These are phyloP conservation scores for Allomyces arbusculus DNA, from an alignment of 192 early-diverging fungal species.

Conservation along the genomic window DNA sequence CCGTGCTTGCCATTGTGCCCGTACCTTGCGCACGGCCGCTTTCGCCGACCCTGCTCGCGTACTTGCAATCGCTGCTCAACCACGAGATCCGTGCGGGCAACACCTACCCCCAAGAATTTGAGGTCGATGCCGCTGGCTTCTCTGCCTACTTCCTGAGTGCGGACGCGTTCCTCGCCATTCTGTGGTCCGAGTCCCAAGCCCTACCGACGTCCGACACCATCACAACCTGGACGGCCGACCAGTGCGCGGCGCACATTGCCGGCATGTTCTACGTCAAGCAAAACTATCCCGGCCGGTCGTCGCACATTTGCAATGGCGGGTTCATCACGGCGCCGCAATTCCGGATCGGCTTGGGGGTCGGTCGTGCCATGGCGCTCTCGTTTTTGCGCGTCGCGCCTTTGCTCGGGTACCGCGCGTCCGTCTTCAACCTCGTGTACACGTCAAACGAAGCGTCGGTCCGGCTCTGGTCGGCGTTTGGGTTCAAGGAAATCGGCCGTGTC, in stretches of 20 bases:
- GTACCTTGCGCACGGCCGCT: background rate
- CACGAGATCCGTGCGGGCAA: conserved; percentile 38
- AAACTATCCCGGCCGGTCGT: conserved; percentile 54
- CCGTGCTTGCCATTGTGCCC: conserved; percentile 5
- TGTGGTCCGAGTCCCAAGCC: conserved; percentile 8
- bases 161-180: conserved; percentile 29
- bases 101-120: conserved; percentile 48
- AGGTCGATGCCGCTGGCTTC: conserved; percentile 18
- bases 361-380: conserved; percentile 33
- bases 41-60: conserved; percentile 7
- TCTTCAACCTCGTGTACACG: conserved; percentile 67
- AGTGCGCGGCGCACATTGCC: conserved; percentile 22
- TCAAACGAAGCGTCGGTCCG: conserved; percentile 39
- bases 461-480: conserved; percentile 43
- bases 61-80: conserved; percentile 36
- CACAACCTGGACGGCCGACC: conserved; percentile 14
- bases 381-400: conserved; percentile 39
- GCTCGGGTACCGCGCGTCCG: conserved; percentile 46
- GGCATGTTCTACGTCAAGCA: conserved; percentile 60
- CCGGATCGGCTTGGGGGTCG: conserved; percentile 30
- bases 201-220: background rate
- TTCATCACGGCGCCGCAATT: conserved; percentile 30
- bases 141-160: conserved; percentile 26
- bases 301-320: conserved; percentile 43
- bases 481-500: conserved; percentile 41